Conservation (phyloP, 2,329 filamentous ascomycete species). For the Diplodia scrobiculata region DNA sequence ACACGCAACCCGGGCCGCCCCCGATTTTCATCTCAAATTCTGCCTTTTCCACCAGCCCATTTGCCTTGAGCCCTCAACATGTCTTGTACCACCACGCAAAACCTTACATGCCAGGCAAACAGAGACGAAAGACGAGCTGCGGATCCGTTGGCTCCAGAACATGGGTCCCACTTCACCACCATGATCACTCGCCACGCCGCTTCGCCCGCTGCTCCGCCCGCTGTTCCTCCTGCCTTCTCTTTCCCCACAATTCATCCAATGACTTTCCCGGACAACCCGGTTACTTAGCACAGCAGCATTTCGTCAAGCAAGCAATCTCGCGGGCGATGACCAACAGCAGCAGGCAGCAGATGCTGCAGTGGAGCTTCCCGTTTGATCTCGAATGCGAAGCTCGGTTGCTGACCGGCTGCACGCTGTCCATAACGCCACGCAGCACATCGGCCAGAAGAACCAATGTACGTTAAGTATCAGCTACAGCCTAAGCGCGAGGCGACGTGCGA, state of each 20-base stretch:
- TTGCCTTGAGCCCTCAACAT: not conserved
- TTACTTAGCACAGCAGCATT: slow-evolving; percentile 9
- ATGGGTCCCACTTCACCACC: slow-evolving; percentile 6
- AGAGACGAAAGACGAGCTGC: slow-evolving; percentile 1
- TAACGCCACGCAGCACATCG: slow-evolving; percentile 1
- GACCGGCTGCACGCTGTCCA: slow-evolving; percentile 14
- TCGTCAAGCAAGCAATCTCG: not conserved
- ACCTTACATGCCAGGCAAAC: slow-evolving; percentile 1
- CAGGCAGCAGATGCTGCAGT: not conserved
- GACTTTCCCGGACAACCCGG: not conserved
- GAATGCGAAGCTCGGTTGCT: slow-evolving; percentile 8
- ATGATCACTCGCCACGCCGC: slow-evolving; percentile 21
- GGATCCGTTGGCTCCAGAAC: not conserved
- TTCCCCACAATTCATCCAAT: not conserved
- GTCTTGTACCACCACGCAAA: not conserved
- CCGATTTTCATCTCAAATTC: slow-evolving; percentile 21
- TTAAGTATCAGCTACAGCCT: slow-evolving; percentile 1
- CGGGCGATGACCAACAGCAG: not conserved
- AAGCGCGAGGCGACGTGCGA: not conserved
- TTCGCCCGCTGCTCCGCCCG: not conserved
- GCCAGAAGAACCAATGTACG: not conserved
- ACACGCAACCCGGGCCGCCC: slow-evolving; percentile 21
- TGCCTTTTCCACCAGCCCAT: not conserved
- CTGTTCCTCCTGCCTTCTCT: not conserved
- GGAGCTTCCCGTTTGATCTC: slow-evolving; percentile 2